These are phyloP conservation scores for Tubosaeta brunneosetosa DNA, from an alignment of 768 basidiomycete species.

Conservation along the genomic window DNA sequence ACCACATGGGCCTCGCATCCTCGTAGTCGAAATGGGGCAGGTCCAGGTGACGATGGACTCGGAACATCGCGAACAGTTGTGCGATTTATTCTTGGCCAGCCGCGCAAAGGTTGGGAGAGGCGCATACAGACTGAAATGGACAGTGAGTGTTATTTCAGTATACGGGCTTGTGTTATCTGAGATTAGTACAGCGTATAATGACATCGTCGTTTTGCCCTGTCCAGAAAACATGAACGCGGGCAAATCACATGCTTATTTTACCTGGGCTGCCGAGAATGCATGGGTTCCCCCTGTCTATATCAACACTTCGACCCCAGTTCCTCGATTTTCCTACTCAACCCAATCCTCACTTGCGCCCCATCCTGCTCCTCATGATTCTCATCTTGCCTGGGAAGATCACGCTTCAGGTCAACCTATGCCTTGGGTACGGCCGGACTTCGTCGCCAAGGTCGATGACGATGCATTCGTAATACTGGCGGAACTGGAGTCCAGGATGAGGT, in stretches of 20 bases:
- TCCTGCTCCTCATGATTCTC: slow-evolving; percentile 72
- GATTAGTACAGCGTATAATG: slow-evolving; percentile 64
- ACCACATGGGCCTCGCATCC: slow-evolving; percentile 86
- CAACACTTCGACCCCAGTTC: slow-evolving; percentile 38
- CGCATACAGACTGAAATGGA: slow-evolving; percentile 86
- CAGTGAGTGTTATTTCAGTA: slow-evolving; percentile 46
- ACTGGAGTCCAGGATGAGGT: slow-evolving; percentile 81
- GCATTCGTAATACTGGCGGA: slow-evolving; percentile 94
- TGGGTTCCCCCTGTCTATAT: slow-evolving; percentile 81
- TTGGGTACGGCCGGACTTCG: slow-evolving; percentile 87
- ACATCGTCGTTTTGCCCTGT: slow-evolving; percentile 78
- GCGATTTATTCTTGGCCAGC: slow-evolving; percentile 85
- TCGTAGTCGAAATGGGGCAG: slow-evolving; percentile 71
- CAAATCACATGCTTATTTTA: slow-evolving; percentile 88
- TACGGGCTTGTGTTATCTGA: neutral
- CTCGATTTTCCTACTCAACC: slow-evolving; percentile 63
- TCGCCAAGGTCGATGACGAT: slow-evolving; percentile 94
- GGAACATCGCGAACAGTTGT: slow-evolving; percentile 83
- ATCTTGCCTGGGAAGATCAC: slow-evolving; percentile 48
- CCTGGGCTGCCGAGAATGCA: slow-evolving; percentile 87
- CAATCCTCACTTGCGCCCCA: slow-evolving; percentile 50
- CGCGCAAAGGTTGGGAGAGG: slow-evolving; percentile 72
- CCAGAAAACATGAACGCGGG: slow-evolving; percentile 96
- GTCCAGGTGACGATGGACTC: slow-evolving; percentile 57
- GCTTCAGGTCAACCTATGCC: slow-evolving; percentile 39